Conservation (phyloP, 2,329 filamentous ascomycete genomes). For the Trichoderma gracile region DNA sequence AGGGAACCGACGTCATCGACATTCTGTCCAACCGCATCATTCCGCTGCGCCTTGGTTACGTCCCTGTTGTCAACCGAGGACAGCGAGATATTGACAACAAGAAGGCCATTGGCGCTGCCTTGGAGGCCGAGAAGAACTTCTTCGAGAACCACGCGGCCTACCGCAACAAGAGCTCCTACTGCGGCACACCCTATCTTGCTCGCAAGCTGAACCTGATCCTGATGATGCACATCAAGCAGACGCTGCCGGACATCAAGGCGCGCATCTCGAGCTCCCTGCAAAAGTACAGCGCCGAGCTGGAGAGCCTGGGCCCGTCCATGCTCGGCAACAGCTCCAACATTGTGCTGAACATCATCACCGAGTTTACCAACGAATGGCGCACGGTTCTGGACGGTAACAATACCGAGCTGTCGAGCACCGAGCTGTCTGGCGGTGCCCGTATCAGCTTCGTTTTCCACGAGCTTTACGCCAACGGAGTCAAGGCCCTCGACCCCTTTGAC, state of each 20-base stretch:
- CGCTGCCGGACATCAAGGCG: conserved; percentile 95
- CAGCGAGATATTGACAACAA: conserved; percentile 99
- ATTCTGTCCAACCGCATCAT: conserved; percentile 98
- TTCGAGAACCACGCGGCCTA: conserved; percentile 99
- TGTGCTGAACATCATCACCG: conserved; percentile 96
- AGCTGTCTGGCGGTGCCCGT: conserved; percentile 93
- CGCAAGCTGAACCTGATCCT: conserved; percentile 97
- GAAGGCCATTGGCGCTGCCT: conserved; percentile 84
- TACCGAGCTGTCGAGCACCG: conserved; percentile 88
- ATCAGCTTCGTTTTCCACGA: conserved; percentile 99
- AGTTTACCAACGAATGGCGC: conserved; percentile 97
- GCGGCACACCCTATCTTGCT: conserved; percentile 93
- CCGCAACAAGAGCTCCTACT: conserved; percentile 97
- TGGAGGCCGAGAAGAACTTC: conserved; percentile 94
- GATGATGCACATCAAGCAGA: conserved; percentile 99
- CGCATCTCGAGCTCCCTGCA: conserved; percentile 91
- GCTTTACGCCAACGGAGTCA: conserved; percentile 94
- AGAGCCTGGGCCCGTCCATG: conserved; percentile 85
- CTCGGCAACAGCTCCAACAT: conserved; percentile 96
- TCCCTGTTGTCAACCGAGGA: conserved; percentile 96
- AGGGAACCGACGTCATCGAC: conserved; percentile 96
- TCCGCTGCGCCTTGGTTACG: conserved; percentile 88
- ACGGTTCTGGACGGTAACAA: conserved; percentile 96
- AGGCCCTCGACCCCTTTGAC: conserved; percentile 96
- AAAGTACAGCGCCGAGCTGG: conserved; percentile 84